Base-by-base conservation (phyloP, 108 stramenopile species). In the Nitzschia putrida region DNA sequence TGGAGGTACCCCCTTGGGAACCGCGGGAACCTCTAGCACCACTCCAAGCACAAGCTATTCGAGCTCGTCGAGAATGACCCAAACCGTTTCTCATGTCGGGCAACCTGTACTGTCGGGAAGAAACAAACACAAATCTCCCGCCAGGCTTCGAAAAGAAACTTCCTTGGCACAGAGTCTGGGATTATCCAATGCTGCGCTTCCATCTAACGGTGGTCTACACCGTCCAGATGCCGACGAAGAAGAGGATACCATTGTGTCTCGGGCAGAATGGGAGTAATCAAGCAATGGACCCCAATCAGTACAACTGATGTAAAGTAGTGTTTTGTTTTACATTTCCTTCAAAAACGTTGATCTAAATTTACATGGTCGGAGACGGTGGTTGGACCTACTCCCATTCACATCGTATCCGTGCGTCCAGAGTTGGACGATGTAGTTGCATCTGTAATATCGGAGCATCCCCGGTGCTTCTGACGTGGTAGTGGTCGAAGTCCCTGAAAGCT, bases 191-290 rank as follows among this genome's bases (percentile, higher is more conserved):
- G 29, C 3, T 34, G 29, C 29, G 1, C 4, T 34, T 4, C 29
- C 1, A 34, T 34, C 29, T 4, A 34, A 4, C 29, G 29, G 29
- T 34, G 29, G 29, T 34, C 29, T 34, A 4, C 29, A 34, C 29
- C 29, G 29, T 34, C 29, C 29, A 4, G 29, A 34, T 34, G 16
- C 49, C 49, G 16, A 16, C 49, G 61, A 63, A 10, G 61, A 63
- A 63, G 61, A 63, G 10, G 38, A 37, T 45, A 63, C 61, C 43
- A 63, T 63, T 38, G 18, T 38, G 21, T 45, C 61, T 21, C 21
- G 44, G 42, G 44, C 44, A 39, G 61, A 63, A 63, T 63, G 61
- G 61, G 42, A 45, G 45, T 63, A 59, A 7, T n/a, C 3, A 49
- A 49, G n/a, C 18, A 49, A 18, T 34, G 29, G 29, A 34, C 29